Evolutionary conservation across 2,329 filamentous ascomycete species (phyloP).

Genomic region (Aureobasidium melanogenum): DNA sequence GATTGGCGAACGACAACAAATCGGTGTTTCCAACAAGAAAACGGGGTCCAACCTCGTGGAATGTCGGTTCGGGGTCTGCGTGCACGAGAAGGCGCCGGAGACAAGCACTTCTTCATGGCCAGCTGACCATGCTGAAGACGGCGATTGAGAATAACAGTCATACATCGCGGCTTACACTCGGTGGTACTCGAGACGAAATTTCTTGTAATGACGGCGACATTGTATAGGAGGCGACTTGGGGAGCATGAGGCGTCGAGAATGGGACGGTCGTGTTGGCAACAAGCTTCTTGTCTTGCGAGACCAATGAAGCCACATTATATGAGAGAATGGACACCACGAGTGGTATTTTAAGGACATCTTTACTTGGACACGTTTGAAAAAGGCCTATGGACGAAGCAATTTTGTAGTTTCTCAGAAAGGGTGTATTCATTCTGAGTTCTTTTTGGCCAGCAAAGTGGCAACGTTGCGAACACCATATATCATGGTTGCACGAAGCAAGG

Average conservation of each 20-base stretch:
- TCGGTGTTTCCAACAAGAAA: neutral
- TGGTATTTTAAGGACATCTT: no score
- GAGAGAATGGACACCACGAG: no score
- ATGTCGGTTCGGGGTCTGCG: neutral
- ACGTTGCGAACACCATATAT: neutral
- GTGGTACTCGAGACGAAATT: neutral
- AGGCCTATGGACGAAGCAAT: no score
- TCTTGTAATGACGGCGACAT: conserved; percentile 2
- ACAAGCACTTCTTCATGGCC: neutral
- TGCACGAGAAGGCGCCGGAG: conserved; percentile 1
- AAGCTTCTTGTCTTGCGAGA: neutral
- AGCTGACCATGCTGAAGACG: neutral
- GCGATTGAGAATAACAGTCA: neutral
- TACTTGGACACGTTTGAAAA: no score
- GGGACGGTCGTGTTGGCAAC: neutral
- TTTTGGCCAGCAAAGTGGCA: neutral
- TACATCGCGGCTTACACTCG: conserved; percentile 6
- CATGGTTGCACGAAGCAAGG: neutral
- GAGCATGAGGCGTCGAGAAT: neutral
- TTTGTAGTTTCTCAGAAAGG: no score
- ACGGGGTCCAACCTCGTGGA: neutral
- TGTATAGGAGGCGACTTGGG: neutral
- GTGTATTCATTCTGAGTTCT: no score
- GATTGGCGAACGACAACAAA: neutral
- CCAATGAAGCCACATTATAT: neutral